These are phyloP conservation scores for Nicotiana attenuata DNA, from an alignment of 257 asterid species.

Conservation along the genomic window DNA sequence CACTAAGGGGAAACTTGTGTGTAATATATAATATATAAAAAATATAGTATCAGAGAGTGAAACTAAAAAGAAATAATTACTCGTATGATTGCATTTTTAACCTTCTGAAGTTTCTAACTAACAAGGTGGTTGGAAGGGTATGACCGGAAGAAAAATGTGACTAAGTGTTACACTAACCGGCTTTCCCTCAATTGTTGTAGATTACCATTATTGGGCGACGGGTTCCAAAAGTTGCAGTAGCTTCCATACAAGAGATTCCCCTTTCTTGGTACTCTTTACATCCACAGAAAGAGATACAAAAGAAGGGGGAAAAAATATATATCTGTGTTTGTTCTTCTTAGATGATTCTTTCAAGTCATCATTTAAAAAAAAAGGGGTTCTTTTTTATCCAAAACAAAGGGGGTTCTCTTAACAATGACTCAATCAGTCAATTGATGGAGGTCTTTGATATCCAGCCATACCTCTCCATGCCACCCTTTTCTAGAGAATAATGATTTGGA, in stretches of 20 bases:
- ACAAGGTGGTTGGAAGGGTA: not conserved
- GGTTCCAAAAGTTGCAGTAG: not conserved
- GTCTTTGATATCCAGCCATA: not conserved
- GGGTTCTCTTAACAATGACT: not conserved
- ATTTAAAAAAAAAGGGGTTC: not conserved
- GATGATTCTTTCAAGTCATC: not conserved
- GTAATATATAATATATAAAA: too few relatives aligned
- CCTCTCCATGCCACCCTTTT: not conserved
- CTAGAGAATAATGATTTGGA: not conserved
- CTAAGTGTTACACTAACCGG: not conserved
- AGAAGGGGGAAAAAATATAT: not conserved
- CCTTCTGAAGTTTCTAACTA: not conserved
- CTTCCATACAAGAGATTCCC: not conserved
- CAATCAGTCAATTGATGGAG: not conserved
- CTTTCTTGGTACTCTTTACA: not conserved
- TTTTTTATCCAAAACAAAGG: too few relatives aligned
- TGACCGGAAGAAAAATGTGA: not conserved
- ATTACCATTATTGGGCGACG: not conserved
- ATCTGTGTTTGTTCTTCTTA: not conserved
- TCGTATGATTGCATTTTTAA: not conserved
- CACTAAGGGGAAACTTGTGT: too few relatives aligned
- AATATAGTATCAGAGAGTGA: not conserved
- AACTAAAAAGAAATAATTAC: not conserved
- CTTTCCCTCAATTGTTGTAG: not conserved
- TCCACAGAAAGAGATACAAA: not conserved